Evolutionary conservation across 169 alveolate species (phyloP), one percentile per base, ranked within the genome.

Genomic region (Plasmodium cynomolgi): DNA sequence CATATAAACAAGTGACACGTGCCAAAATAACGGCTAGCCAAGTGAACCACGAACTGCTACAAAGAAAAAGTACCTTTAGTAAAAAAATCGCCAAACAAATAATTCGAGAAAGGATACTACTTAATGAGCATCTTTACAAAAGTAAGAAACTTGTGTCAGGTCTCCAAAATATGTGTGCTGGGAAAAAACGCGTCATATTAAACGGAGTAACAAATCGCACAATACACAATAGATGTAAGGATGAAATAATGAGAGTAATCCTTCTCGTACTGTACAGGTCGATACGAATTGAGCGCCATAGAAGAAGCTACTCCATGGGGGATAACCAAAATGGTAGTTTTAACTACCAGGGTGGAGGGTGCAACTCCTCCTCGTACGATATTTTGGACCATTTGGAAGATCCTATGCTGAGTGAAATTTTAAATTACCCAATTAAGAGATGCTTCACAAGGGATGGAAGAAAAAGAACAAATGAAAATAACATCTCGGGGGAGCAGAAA

Each of bases 301-400:
- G 37, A 23, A 13, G 39, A 58, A 17, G 73, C 62, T 20, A 33
- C 44, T 54, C 37, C 73, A 83, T 15, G 15, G 72, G 1, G 73
- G 41, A 2, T 3, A 47, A 8, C 17, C 34, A 31, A 54, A 23
- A 41, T 0, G 54, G 34, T 33, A 8, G n/a, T 17, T 31, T 6
- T n/a, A n/a, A 6, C 8, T 54, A 58, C 41, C n/a, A 9, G 20
- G n/a, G 77, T 68, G 11, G 7, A 15, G 41, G 41, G 23, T 0
- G 26, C 1, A 62, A 83, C 9, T 31, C 1, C 9, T 20, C 68
- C 79, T 29, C 68, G 1, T 41, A 83, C 26, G 34, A 83, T 17
- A 83, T 83, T 29, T 29, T 54, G 26, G 91, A 83, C 26, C 56
- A 83, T 54, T 20, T 54, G 33, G 91, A 58, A 34, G 39, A 31